phyloP scores from a whole-genome alignment of 352 stramenopile species.

The Phytophthora gonapodyides region DNA sequence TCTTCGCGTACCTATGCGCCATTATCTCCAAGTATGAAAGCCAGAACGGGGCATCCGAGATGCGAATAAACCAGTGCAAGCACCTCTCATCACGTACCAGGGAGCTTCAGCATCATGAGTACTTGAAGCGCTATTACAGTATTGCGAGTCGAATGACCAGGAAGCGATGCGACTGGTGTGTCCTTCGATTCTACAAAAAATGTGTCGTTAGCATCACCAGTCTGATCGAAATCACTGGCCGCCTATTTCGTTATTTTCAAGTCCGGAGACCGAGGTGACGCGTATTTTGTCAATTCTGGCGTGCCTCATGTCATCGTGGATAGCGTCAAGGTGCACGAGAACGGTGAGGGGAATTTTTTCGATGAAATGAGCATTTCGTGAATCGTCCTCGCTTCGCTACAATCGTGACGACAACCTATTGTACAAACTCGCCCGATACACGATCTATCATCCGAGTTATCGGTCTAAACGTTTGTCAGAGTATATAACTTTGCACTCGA shows the following conservation, averaged over 20 bases:
- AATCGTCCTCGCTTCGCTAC: conserved; percentile 57
- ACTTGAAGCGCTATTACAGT: conserved; percentile 62
- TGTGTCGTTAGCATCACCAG: conserved; percentile 70
- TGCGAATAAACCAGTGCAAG: conserved; percentile 73
- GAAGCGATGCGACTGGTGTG: conserved; percentile 64
- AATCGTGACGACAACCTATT: conserved; percentile 56
- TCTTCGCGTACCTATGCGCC: conserved; percentile 74
- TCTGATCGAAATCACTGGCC: conserved; percentile 63
- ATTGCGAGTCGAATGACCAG: conserved; percentile 67
- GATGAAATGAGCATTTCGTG: conserved; percentile 68
- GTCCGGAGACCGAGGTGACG: conserved; percentile 53
- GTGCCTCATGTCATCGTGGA: conserved; percentile 62
- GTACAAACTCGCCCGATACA: conserved; percentile 62
- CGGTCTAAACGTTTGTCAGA: too few relatives aligned
- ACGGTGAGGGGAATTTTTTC: conserved; percentile 65
- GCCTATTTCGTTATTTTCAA: conserved; percentile 57
- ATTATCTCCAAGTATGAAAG: conserved; percentile 84
- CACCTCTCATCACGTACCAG: conserved; percentile 67
- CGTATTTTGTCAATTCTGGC: conserved; percentile 70
- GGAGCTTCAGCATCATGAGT: conserved; percentile 52
- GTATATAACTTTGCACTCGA: too few relatives aligned
- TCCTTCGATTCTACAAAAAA: conserved; percentile 67
- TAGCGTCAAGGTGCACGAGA: conserved; percentile 62
- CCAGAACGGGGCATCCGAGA: conserved; percentile 48
- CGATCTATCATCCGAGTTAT: too few relatives aligned